Percentiles rank a stretch among this genome's conserved stretches.
phyloP scores from a whole-genome alignment of 2,329 filamentous ascomycete species.

The Aspergillus spinulosporus region DNA sequence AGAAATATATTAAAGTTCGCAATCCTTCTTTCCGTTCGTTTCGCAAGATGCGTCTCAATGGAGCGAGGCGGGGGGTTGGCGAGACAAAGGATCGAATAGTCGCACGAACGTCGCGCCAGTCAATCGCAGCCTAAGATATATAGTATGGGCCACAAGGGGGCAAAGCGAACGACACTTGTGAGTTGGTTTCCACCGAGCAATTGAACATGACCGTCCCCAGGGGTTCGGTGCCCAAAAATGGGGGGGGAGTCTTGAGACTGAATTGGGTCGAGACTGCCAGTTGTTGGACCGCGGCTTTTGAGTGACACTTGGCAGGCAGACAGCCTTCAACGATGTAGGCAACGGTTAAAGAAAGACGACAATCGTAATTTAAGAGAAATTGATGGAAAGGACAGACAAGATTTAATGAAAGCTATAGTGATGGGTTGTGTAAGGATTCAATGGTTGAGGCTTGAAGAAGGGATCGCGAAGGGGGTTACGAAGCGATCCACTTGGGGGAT shows the following conservation, averaged over 20 bases:
- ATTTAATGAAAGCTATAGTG: slow-evolving; percentile 3
- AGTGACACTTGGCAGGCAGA: slow-evolving; percentile 15
- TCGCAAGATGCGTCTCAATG: slow-evolving; percentile 9
- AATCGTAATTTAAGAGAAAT: slow-evolving; percentile 1
- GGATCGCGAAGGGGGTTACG: slow-evolving; percentile 22
- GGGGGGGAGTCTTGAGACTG: slow-evolving; percentile 20
- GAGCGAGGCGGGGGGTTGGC: slow-evolving; percentile 10
- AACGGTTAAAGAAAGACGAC: slow-evolving; percentile 1
- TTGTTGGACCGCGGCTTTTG: slow-evolving; percentile 15
- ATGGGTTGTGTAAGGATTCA: slow-evolving; percentile 11
- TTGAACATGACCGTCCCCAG: slow-evolving; percentile 21
- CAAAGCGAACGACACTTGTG: slow-evolving; percentile 16
- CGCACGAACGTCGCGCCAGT: slow-evolving; percentile 14
- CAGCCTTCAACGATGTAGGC: slow-evolving; percentile 3
- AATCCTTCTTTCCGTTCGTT: not conserved
- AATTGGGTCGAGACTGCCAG: slow-evolving; percentile 12
- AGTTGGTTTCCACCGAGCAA: slow-evolving; percentile 12
- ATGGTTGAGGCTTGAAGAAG: slow-evolving; percentile 26
- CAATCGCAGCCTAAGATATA: slow-evolving; percentile 10
- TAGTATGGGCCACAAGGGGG: slow-evolving; percentile 13
- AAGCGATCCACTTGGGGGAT: slow-evolving; percentile 2
- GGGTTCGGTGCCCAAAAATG: slow-evolving; percentile 12
- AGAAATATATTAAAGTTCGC: not conserved
- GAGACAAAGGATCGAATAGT: slow-evolving; percentile 18
- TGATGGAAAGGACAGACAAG: slow-evolving; percentile 19